Percentiles rank a stretch among this genome's conserved stretches.
phyloP scores from a whole-genome alignment of 768 basidiomycete species.

The Punctularia strigosozonata region DNA sequence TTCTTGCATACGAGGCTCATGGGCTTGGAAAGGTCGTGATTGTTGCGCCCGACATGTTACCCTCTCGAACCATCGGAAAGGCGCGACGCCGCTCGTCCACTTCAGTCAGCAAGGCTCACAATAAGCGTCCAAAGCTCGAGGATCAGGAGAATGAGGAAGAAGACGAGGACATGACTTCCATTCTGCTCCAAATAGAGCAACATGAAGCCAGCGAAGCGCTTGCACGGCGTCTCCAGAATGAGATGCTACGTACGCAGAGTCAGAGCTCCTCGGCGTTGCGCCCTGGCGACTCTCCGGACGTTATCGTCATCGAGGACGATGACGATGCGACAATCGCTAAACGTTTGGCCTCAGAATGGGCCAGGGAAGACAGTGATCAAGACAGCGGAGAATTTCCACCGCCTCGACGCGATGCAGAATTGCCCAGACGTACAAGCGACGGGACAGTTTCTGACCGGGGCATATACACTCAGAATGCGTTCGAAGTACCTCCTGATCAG shows the following conservation, averaged over 20 bases:
- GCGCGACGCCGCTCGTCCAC: too few relatives aligned
- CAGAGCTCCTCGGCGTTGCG: constrained; percentile 5
- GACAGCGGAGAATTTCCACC: background rate
- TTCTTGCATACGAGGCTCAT: too few relatives aligned
- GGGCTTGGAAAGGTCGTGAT: too few relatives aligned
- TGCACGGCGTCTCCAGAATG: constrained; percentile 22
- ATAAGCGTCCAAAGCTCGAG: too few relatives aligned
- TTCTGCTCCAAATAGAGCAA: constrained; percentile 29
- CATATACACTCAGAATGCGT: background rate
- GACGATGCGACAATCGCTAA: constrained; percentile 27
- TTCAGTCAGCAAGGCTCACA: too few relatives aligned
- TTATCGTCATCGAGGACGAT: constrained; percentile 4
- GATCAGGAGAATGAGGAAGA: constrained; percentile 4
- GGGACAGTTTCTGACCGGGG: background rate
- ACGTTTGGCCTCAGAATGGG: constrained; percentile 29
- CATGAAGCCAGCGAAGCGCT: constrained; percentile 32
- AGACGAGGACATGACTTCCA: constrained; percentile 9
- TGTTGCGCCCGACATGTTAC: too few relatives aligned
- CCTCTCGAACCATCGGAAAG: too few relatives aligned
- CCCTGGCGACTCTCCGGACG: constrained; percentile 2
- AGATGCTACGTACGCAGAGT: constrained; percentile 4
- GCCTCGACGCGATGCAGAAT: constrained; percentile 1
- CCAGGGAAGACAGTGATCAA: constrained; percentile 10
- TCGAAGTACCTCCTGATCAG: constrained; percentile 18
- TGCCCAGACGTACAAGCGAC: background rate